Conservation (phyloP, 75 land plant genomes). For the Selaginella moellendorffii region DNA sequence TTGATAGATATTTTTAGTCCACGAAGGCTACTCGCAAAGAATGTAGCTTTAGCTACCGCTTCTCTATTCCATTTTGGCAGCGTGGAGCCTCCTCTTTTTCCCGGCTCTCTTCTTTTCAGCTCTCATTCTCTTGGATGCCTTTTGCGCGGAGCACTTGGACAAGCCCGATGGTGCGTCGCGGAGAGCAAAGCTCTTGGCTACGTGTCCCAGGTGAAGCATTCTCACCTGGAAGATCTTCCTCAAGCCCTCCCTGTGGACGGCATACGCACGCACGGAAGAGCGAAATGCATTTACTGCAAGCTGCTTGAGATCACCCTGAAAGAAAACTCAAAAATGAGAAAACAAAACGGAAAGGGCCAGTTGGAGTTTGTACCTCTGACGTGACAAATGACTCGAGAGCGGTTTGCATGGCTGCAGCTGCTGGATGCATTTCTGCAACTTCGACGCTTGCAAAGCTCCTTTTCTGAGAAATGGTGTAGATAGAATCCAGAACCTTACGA, state of each 20-base stretch:
- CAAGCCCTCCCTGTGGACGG: slow-evolving; percentile 79
- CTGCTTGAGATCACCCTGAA: slow-evolving; percentile 39
- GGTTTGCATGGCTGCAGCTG: slow-evolving; percentile 44
- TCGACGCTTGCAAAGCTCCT: slow-evolving; percentile 18
- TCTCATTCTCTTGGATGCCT: slow-evolving; percentile 62
- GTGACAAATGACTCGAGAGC: slow-evolving; percentile 57
- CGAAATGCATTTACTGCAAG: slow-evolving; percentile 78
- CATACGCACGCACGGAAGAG: slow-evolving; percentile 90
- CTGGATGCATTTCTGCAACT: slow-evolving; percentile 63
- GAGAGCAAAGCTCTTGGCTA: slow-evolving; percentile 89
- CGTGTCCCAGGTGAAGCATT: slow-evolving; percentile 89
- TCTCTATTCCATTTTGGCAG: slow-evolving; percentile 22
- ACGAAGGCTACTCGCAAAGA: too few relatives aligned
- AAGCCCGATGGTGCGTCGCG: slow-evolving; percentile 69
- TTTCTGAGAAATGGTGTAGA: slow-evolving; percentile 33
- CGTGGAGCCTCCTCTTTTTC: slow-evolving; percentile 23
- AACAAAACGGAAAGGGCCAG: too few relatives aligned
- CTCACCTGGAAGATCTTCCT: slow-evolving; percentile 76
- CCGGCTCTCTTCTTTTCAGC: slow-evolving; percentile 27
- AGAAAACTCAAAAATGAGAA: too few relatives aligned
- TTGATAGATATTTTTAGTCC: too few relatives aligned
- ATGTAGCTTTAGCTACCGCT: too few relatives aligned
- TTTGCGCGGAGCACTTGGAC: slow-evolving; percentile 40
- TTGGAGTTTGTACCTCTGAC: too few relatives aligned
- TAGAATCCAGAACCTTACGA: slow-evolving; percentile 28